These are phyloP conservation scores for Prosopis cineraria DNA, from an alignment of 306 rosid species.

Conservation along the genomic window DNA sequence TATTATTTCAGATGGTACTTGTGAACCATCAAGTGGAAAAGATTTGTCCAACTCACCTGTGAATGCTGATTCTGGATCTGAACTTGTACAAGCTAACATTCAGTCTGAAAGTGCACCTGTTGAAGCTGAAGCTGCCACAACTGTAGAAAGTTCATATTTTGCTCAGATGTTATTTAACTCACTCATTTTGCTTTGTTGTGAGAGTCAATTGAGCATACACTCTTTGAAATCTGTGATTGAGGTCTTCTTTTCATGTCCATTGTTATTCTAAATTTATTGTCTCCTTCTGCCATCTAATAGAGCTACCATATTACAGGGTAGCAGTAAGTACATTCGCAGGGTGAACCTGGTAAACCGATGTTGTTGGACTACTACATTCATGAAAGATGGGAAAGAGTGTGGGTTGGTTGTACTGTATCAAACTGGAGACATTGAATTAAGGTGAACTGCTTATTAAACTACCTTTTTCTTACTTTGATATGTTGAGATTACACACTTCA, in stretches of 20 bases:
- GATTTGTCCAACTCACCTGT: constrained; percentile 37
- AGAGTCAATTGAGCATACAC: constrained; percentile 61
- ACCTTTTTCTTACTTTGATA: constrained; percentile 14
- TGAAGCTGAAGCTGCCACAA: constrained; percentile 44
- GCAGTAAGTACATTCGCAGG: constrained; percentile 49
- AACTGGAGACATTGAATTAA: constrained; percentile 78
- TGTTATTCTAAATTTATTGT: constrained; percentile 30
- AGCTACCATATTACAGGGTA: constrained; percentile 55
- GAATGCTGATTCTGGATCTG: constrained; percentile 39
- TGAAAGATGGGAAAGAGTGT: constrained; percentile 64
- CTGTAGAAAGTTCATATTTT: constrained; percentile 39
- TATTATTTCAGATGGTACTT: constrained; percentile 54
- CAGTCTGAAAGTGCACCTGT: constrained; percentile 50
- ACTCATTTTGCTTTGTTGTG: constrained; percentile 65
- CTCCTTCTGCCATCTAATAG: constrained; percentile 37
- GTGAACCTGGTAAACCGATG: constrained; percentile 65
- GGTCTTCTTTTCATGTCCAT: constrained; percentile 50
- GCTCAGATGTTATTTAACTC: constrained; percentile 45
- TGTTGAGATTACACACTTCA: constrained; percentile 3
- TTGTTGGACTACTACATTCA: constrained; percentile 73
- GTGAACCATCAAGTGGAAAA: constrained; percentile 50
- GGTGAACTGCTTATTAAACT: constrained; percentile 53
- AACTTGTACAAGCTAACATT: constrained; percentile 36
- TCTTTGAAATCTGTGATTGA: constrained; percentile 57
- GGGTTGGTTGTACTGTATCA: constrained; percentile 65